Evolutionary conservation across 2,329 filamentous ascomycete species (phyloP).

Genomic region (Coniochaeta sp.): DNA sequence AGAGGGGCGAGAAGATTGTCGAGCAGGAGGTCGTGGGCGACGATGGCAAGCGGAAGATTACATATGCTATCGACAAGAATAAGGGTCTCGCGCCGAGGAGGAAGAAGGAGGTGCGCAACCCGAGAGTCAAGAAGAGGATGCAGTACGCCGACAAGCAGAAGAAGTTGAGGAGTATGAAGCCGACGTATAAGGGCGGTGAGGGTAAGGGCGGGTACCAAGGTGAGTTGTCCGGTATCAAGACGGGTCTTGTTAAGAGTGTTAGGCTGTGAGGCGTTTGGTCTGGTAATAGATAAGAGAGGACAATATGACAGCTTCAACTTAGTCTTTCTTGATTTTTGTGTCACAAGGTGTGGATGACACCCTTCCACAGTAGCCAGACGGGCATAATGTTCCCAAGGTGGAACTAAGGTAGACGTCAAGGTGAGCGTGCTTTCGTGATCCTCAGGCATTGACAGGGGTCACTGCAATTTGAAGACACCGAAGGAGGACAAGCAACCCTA

Average conservation of each 20-base stretch:
- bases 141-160: constrained; percentile 96
- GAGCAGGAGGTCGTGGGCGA: constrained; percentile 63
- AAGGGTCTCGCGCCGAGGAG: constrained; percentile 85
- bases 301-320: no score
- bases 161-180: constrained; percentile 84
- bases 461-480: neutral
- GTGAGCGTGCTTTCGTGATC: no score
- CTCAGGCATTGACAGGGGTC: no score
- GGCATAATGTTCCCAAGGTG: no score
- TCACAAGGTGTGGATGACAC: no score
- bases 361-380: no score
- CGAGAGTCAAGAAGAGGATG: constrained; percentile 95
- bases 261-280: constrained; percentile 55
- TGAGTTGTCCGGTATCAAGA: constrained; percentile 94
- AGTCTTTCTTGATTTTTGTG: no score
- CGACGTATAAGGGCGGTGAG: constrained; percentile 79
- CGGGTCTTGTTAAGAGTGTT: constrained; percentile 83
- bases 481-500: neutral
- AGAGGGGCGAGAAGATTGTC: constrained; percentile 56
- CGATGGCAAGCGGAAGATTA: constrained; percentile 88
- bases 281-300: no score
- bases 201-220: constrained; percentile 81
- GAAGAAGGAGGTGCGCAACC: constrained; percentile 92
- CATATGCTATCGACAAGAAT: constrained; percentile 94
- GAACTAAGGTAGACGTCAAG: no score